Conservation (phyloP, 495 filamentous ascomycete genomes). For the Penicillium robsamsonii region DNA sequence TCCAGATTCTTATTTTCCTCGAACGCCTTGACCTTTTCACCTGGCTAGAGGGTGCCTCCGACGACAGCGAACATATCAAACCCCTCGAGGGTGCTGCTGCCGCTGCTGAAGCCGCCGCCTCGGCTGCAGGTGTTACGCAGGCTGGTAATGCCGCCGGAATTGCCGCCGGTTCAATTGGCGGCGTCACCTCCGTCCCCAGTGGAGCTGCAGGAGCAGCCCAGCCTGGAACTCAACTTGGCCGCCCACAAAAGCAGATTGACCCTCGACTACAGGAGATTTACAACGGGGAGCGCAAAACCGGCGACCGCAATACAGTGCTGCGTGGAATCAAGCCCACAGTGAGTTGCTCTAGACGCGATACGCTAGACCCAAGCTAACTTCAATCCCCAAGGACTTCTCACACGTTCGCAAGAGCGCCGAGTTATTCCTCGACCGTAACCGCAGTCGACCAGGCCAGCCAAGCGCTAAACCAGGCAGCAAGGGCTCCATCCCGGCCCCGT, state of each 20-base stretch:
- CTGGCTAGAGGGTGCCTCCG: slow-evolving; percentile 84
- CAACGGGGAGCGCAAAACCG: slow-evolving; percentile 83
- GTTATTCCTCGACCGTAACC: slow-evolving; percentile 68
- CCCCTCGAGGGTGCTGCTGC: slow-evolving; percentile 62
- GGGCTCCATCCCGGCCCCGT: slow-evolving; percentile 39
- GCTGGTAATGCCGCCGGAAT: slow-evolving; percentile 39
- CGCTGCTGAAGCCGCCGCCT: slow-evolving; percentile 50
- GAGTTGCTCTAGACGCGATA: slow-evolving; percentile 30
- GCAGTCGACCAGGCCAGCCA: slow-evolving; percentile 41
- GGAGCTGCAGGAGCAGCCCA: slow-evolving; percentile 50
- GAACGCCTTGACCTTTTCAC: slow-evolving; percentile 86
- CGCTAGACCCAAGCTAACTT: background rate
- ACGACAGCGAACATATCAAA: slow-evolving; percentile 90
- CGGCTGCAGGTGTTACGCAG: slow-evolving; percentile 41
- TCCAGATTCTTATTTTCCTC: slow-evolving; percentile 84
- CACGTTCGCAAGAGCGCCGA: slow-evolving; percentile 85
- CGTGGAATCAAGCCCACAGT: slow-evolving; percentile 89
- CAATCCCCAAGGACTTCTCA: slow-evolving; percentile 76
- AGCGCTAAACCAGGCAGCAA: slow-evolving; percentile 44
- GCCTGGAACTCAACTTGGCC: slow-evolving; percentile 50
- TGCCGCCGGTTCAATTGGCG: slow-evolving; percentile 44
- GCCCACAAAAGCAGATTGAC: slow-evolving; percentile 62
- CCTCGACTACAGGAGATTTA: slow-evolving; percentile 84
- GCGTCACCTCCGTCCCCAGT: slow-evolving; percentile 38
- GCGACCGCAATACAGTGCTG: slow-evolving; percentile 85